Conservation (phyloP, 306 rosid species). For the Cucumis hystrix region DNA sequence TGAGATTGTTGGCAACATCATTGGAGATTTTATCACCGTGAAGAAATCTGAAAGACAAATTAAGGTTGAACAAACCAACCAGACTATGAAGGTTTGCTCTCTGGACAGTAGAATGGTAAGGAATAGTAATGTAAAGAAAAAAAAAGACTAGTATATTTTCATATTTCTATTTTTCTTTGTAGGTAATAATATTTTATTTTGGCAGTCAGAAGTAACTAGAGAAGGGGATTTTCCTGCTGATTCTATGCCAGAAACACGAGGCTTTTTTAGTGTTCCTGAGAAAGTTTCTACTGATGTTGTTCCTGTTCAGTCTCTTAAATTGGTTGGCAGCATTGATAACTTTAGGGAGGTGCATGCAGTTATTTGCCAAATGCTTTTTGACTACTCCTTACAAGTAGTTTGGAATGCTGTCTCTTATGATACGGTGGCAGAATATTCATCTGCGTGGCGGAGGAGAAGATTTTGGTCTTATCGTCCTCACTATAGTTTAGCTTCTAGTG, state of each 20-base stretch:
- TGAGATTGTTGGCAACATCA: slow-evolving; percentile 65
- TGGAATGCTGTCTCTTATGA: slow-evolving; percentile 92
- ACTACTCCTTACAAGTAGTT: slow-evolving; percentile 63
- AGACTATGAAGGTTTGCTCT: slow-evolving; percentile 20
- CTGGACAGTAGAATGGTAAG: slow-evolving; percentile 35
- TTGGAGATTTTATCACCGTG: slow-evolving; percentile 48
- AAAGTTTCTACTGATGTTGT: slow-evolving; percentile 15
- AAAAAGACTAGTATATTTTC: not conserved
- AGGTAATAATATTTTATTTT: slow-evolving; percentile 21
- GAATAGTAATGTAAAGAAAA: not conserved
- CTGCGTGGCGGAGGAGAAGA: slow-evolving; percentile 61
- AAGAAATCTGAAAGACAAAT: slow-evolving; percentile 34
- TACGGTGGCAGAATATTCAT: slow-evolving; percentile 36
- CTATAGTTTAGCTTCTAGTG: slow-evolving; percentile 18
- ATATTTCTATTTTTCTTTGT: slow-evolving; percentile 3
- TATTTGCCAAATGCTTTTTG: slow-evolving; percentile 52
- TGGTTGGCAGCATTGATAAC: slow-evolving; percentile 67
- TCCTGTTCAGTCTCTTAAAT: slow-evolving; percentile 27
- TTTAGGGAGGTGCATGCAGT: slow-evolving; percentile 54
- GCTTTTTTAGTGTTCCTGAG: slow-evolving; percentile 16
- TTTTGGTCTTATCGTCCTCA: slow-evolving; percentile 42
- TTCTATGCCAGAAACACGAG: slow-evolving; percentile 17
- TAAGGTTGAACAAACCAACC: slow-evolving; percentile 33
- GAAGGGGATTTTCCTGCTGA: slow-evolving; percentile 23
- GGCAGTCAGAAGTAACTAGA: slow-evolving; percentile 33